Conservation (phyloP, 768 basidiomycete species). For the Rhizopogon salebrosus region DNA sequence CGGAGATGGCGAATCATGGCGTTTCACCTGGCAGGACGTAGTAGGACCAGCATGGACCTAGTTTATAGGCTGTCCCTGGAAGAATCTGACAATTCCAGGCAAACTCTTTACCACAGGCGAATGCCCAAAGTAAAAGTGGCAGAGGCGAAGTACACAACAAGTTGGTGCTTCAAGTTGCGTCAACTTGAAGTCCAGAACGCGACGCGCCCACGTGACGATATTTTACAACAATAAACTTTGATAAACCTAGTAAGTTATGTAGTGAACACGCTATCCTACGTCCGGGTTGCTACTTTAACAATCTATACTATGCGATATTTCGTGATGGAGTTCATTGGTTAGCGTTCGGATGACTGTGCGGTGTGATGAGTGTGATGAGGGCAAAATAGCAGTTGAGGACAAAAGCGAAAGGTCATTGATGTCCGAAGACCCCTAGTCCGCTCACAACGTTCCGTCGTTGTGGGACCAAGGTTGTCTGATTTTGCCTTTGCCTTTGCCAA, state of each 20-base stretch:
- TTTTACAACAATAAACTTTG: background rate
- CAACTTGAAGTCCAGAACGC: background rate
- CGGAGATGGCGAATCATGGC: conserved; percentile 66
- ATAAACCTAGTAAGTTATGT: background rate
- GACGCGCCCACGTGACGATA: conserved; percentile 20
- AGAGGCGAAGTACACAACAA: too few relatives aligned
- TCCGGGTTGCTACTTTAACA: conserved; percentile 27
- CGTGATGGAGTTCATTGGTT: conserved; percentile 19
- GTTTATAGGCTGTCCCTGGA: conserved; percentile 41
- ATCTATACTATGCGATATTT: conserved; percentile 29
- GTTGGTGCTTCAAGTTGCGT: too few relatives aligned
- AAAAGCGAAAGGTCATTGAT: background rate
- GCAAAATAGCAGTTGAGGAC: background rate
- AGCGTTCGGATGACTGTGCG: conserved; percentile 20
- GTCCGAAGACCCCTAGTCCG: background rate
- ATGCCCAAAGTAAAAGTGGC: conserved; percentile 3
- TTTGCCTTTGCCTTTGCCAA: conserved; percentile 65
- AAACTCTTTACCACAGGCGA: conserved; percentile 26
- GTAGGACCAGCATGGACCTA: conserved; percentile 55
- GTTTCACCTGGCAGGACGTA: conserved; percentile 71
- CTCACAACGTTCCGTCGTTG: conserved; percentile 9
- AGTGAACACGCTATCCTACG: conserved; percentile 8
- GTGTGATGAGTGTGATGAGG: background rate
- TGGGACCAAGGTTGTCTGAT: conserved; percentile 40
- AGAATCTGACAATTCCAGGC: conserved; percentile 68